These are phyloP conservation scores for Borovskyia barvae DNA, from an alignment of 208 protist species.

Conservation along the genomic window DNA sequence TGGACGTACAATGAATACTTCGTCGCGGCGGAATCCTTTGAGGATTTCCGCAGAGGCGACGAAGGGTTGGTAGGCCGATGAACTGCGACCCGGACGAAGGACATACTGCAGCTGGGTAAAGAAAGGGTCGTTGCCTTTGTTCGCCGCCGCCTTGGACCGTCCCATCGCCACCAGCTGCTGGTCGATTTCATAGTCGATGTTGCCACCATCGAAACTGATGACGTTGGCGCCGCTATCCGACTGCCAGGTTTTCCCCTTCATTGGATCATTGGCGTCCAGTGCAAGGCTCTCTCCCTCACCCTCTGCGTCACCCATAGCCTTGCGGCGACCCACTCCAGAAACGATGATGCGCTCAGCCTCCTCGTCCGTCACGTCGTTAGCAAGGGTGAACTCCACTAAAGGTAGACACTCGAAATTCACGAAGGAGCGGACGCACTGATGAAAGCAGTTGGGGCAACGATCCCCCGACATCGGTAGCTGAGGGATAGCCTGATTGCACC, in stretches of 20 bases:
- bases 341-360: conserved; percentile 85
- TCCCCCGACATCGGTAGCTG: conserved; percentile 84
- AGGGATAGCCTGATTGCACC: conserved; percentile 88
- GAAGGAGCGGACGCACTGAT: conserved; percentile 93
- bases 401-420: conserved; percentile 91
- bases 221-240: conserved; percentile 72
- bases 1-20: conserved; percentile 85
- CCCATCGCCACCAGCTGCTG: conserved; percentile 82
- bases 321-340: conserved; percentile 50
- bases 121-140: conserved; percentile 84
- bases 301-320: conserved; percentile 19
- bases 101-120: conserved; percentile 86
- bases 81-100: conserved; percentile 58
- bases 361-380: conserved; percentile 83
- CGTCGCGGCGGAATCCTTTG: conserved; percentile 77
- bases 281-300: not conserved
- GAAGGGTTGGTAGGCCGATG: conserved; percentile 83
- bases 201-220: conserved; percentile 87
- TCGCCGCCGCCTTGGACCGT: conserved; percentile 51
- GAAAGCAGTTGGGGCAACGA: conserved; percentile 88
- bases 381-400: conserved; percentile 93
- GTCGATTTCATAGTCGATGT: conserved; percentile 87
- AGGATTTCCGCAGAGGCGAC: conserved; percentile 77
- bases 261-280: not conserved
- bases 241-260: conserved; percentile 50